These are phyloP conservation scores for Rhodotorula diobovata DNA, from an alignment of 768 basidiomycete genomes.

Conservation along the genomic window DNA sequence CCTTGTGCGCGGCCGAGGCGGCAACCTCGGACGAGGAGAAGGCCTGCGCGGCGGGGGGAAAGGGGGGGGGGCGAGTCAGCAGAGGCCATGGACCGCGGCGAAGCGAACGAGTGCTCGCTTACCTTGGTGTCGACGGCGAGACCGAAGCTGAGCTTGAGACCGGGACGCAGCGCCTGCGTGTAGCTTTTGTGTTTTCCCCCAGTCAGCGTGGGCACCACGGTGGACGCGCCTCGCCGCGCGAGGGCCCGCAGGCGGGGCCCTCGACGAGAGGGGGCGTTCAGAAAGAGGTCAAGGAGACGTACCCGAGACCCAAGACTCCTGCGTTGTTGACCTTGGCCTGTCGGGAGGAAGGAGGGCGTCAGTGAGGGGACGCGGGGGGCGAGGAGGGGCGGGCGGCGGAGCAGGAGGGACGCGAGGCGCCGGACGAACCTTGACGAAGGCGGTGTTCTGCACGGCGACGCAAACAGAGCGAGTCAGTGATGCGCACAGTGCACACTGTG, in stretches of 20 bases:
- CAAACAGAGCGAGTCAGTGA: background rate
- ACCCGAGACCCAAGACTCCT: conserved; percentile 55
- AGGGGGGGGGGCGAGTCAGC: too few species aligned
- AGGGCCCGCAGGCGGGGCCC: too few species aligned
- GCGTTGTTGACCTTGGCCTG: conserved; percentile 72
- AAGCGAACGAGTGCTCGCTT: too few species aligned
- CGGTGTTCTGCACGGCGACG: conserved; percentile 51
- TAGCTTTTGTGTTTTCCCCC: conserved; percentile 51
- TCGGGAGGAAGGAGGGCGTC: too few species aligned
- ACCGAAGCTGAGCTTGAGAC: conserved; percentile 88
- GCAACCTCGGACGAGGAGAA: too few species aligned
- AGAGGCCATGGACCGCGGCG: too few species aligned
- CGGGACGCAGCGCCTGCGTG: conserved; percentile 85
- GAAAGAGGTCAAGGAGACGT: background rate
- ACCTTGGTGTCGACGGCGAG: conserved; percentile 82
- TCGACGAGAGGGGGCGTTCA: background rate
- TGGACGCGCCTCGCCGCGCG: too few species aligned
- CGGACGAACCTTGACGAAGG: conserved; percentile 71
- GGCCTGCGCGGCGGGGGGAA: too few species aligned
- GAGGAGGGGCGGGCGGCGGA: too few species aligned
- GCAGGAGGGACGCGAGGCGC: conserved; percentile 53
- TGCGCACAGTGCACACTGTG: background rate
- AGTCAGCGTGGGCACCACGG: background rate
- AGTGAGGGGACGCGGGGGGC: too few species aligned
- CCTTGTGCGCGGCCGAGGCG: conserved; percentile 38